Evolutionary conservation across 345 rosid species (phyloP).

Genomic region (Salix arbutifolia): DNA sequence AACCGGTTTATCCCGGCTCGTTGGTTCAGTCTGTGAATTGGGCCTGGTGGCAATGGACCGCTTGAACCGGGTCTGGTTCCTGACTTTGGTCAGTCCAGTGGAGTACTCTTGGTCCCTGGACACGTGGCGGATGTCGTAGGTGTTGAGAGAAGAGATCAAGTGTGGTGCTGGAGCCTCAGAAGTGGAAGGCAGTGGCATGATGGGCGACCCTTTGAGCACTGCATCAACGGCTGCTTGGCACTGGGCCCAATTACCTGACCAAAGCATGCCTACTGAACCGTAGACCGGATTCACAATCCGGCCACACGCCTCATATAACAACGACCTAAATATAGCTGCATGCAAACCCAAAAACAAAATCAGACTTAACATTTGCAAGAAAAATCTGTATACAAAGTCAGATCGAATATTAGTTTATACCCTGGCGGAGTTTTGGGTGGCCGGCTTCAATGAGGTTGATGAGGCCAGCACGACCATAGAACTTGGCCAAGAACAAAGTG

Average conservation of each 20-base stretch:
- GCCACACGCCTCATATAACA: slow-evolving; percentile 26
- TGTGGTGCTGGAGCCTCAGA: slow-evolving; percentile 20
- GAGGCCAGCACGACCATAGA: slow-evolving; percentile 30
- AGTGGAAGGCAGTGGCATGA: slow-evolving; percentile 25
- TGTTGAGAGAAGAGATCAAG: slow-evolving; percentile 33
- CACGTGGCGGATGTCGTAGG: slow-evolving; percentile 65
- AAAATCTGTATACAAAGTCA: neutral
- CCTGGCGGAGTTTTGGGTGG: slow-evolving; percentile 19
- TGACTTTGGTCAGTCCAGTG: slow-evolving; percentile 20
- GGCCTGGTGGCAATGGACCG: neutral
- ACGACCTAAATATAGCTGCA: slow-evolving; percentile 21
- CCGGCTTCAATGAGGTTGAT: slow-evolving; percentile 24
- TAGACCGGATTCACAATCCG: slow-evolving; percentile 23
- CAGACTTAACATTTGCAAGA: neutral
- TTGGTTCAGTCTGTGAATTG: neutral
- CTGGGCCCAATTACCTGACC: slow-evolving; percentile 24
- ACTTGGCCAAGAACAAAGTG: slow-evolving; percentile 29
- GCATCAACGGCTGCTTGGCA: slow-evolving; percentile 43
- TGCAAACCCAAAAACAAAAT: neutral
- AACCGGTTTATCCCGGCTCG: neutral
- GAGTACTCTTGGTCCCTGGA: slow-evolving; percentile 28
- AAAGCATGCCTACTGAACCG: slow-evolving; percentile 23
- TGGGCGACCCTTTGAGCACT: slow-evolving; percentile 45
- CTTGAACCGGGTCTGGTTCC: slow-evolving; percentile 33
- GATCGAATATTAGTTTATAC: neutral